Percentiles rank a stretch among this genome's conserved stretches.
Conservation (phyloP, 306 rosid genomes). For the Quercus berberidifolia region DNA sequence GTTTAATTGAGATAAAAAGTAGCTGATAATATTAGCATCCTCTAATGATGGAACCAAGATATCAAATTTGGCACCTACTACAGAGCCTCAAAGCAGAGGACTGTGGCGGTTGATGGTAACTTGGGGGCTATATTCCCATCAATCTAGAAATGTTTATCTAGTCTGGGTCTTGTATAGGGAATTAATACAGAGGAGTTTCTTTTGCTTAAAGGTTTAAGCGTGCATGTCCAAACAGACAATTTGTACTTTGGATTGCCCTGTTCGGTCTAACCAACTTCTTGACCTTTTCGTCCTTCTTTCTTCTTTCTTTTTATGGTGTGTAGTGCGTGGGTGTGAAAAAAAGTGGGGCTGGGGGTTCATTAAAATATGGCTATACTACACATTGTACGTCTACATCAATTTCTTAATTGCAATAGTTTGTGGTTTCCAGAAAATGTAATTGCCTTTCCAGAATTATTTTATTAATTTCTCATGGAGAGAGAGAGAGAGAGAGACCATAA, state of each 20-base stretch:
- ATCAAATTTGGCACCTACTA: background rate
- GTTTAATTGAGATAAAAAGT: constrained; percentile 60
- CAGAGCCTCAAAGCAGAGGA: background rate
- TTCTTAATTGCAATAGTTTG: background rate
- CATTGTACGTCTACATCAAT: too few relatives aligned
- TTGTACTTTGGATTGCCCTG: constrained; percentile 33
- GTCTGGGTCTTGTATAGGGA: constrained; percentile 22
- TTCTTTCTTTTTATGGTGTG: background rate
- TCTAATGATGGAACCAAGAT: constrained; percentile 4
- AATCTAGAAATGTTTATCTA: constrained; percentile 25
- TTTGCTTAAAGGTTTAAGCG: constrained; percentile 26
- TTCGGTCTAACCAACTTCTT: constrained; percentile 56
- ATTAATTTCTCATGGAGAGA: constrained; percentile 32
- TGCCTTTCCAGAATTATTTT: constrained; percentile 23
- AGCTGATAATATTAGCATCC: constrained; percentile 1
- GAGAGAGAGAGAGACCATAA: constrained; percentile 16
- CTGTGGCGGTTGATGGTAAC: background rate
- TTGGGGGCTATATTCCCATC: background rate
- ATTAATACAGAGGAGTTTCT: constrained; percentile 29
- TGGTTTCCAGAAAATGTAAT: constrained; percentile 15
- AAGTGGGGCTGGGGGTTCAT: background rate
- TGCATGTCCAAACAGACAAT: constrained; percentile 37
- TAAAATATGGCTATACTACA: background rate
- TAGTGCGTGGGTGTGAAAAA: too few relatives aligned
- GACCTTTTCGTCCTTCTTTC: constrained; percentile 14